phyloP scores from a whole-genome alignment of 768 basidiomycete genomes.

The Tricholoma terreum region DNA sequence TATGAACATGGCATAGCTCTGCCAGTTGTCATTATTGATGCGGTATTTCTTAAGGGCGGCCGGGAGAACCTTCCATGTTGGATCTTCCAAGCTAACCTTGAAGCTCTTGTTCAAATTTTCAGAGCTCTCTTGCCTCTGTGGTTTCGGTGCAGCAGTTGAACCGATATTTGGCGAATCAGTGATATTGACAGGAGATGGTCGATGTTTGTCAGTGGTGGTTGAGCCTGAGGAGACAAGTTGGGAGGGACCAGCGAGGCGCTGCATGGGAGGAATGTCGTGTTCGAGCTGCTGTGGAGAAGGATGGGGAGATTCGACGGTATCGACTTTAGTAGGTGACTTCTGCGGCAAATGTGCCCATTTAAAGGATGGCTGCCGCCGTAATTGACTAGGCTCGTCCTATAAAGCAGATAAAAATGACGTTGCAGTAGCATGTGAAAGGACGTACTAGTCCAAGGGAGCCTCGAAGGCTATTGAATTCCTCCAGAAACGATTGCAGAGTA shows the following conservation, averaged over 20 bases:
- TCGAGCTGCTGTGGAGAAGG: slow-evolving; percentile 77
- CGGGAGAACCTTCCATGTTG: slow-evolving; percentile 97
- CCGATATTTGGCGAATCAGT: slow-evolving; percentile 32
- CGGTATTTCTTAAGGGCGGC: slow-evolving; percentile 98
- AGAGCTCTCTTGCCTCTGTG: slow-evolving; percentile 61
- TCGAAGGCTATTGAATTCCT: slow-evolving; percentile 54
- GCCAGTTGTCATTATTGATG: slow-evolving; percentile 98
- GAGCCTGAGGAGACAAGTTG: slow-evolving; percentile 19
- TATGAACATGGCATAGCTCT: slow-evolving; percentile 99
- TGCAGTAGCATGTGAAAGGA: slow-evolving; percentile 8
- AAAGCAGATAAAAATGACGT: slow-evolving; percentile 6
- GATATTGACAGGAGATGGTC: slow-evolving; percentile 27
- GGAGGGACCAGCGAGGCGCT: slow-evolving; percentile 31
- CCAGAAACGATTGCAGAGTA: slow-evolving; percentile 58
- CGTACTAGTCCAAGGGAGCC: slow-evolving; percentile 38
- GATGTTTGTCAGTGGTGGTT: slow-evolving; percentile 30
- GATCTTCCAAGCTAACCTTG: slow-evolving; percentile 96
- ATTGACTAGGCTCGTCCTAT: slow-evolving; percentile 38
- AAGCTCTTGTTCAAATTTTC: slow-evolving; percentile 83
- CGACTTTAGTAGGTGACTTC: slow-evolving; percentile 78
- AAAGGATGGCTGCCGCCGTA: slow-evolving; percentile 77
- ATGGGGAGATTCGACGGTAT: slow-evolving; percentile 68
- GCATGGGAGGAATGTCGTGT: slow-evolving; percentile 54
- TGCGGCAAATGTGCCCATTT: slow-evolving; percentile 84
- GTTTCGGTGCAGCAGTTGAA: slow-evolving; percentile 37